Conservation (phyloP, 345 rosid species). For the Salix koriyanagi region DNA sequence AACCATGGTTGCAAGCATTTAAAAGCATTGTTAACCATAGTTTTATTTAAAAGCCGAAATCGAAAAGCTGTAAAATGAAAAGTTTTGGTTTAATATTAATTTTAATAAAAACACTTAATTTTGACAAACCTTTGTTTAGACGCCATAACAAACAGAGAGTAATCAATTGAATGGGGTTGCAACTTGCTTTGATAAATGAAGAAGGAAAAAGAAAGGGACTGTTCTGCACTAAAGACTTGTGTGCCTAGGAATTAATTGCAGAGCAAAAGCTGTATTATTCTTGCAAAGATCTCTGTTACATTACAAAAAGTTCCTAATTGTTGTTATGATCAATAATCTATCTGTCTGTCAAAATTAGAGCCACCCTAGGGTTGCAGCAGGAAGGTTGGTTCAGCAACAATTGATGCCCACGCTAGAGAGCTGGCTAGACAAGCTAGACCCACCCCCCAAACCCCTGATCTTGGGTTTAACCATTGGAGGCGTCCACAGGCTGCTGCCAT, state of each 20-base stretch:
- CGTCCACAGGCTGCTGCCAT: slow-evolving; percentile 12
- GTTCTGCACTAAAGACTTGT: not conserved
- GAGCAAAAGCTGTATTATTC: not conserved
- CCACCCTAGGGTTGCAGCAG: not conserved
- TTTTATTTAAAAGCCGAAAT: too few species aligned
- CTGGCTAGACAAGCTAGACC: slow-evolving; percentile 46
- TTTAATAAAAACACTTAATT: too few species aligned
- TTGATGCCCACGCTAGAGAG: slow-evolving; percentile 42
- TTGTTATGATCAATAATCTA: not conserved
- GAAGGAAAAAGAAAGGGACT: not conserved
- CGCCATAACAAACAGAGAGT: too few species aligned
- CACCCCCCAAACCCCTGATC: slow-evolving; percentile 22
- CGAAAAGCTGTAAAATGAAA: too few species aligned
- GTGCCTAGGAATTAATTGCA: not conserved
- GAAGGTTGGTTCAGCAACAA: slow-evolving; percentile 30
- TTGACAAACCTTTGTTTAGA: too few species aligned
- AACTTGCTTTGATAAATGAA: not conserved
- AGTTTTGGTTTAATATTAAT: too few species aligned
- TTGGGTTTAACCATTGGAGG: slow-evolving; percentile 26
- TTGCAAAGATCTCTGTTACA: not conserved
- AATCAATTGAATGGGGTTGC: too few species aligned
- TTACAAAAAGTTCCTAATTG: not conserved
- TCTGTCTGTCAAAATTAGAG: not conserved
- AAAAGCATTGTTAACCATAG: too few species aligned
- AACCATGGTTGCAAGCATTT: too few species aligned